phyloP scores from a whole-genome alignment of 441 rosid genomes.

The Macaranga tanarius region DNA sequence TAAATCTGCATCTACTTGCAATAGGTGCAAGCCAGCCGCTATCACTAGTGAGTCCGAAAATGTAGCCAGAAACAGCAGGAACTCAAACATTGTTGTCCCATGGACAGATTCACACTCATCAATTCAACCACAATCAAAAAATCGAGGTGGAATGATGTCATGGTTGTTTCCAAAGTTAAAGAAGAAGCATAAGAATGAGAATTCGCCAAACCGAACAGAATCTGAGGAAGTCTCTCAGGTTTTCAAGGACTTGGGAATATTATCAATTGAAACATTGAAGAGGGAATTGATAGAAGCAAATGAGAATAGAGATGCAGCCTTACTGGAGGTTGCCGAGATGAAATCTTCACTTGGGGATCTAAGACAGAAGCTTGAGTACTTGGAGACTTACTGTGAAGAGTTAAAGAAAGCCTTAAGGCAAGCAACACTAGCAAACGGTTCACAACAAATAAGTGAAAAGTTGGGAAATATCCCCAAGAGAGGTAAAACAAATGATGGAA shows the following conservation, averaged over 20 bases:
- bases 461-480: slow-evolving; percentile 34
- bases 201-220: slow-evolving; percentile 59
- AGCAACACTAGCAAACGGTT: slow-evolving; percentile 46
- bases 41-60: slow-evolving; percentile 31
- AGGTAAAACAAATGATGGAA: slow-evolving; percentile 36
- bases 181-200: slow-evolving; percentile 64
- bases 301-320: slow-evolving; percentile 70
- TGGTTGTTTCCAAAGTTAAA: slow-evolving; percentile 75
- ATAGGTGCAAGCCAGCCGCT: slow-evolving; percentile 53
- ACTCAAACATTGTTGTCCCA: slow-evolving; percentile 74
- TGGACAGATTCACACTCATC: slow-evolving; percentile 64
- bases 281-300: slow-evolving; percentile 70
- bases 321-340: slow-evolving; percentile 72
- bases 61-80: slow-evolving; percentile 39
- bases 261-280: slow-evolving; percentile 64
- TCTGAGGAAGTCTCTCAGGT: slow-evolving; percentile 73
- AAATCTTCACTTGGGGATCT: slow-evolving; percentile 70
- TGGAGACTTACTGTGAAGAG: slow-evolving; percentile 79
- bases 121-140: slow-evolving; percentile 53
- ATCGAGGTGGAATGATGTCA: slow-evolving; percentile 58
- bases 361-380: slow-evolving; percentile 69
- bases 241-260: slow-evolving; percentile 49
- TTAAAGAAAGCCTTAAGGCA: slow-evolving; percentile 74
- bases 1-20: slow-evolving; percentile 68
- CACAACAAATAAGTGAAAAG: slow-evolving; percentile 31